Evolutionary conservation across 495 filamentous ascomycete genomes (phyloP).

Genomic region (Lophiotrema nucula): DNA sequence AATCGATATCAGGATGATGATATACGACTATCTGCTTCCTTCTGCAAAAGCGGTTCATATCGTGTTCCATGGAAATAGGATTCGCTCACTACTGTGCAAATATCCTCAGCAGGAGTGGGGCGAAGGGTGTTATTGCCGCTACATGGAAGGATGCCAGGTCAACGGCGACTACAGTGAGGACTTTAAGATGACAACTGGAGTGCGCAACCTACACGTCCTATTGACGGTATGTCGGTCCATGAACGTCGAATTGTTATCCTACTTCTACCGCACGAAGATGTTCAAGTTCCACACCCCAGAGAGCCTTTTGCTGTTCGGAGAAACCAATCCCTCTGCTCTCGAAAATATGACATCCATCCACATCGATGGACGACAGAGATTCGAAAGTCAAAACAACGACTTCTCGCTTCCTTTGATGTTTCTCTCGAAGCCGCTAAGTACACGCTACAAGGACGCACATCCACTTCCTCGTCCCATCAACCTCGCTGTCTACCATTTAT

Average conservation of each 20-base stretch:
- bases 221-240: too few relatives aligned
- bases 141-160: not conserved
- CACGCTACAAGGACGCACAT: not conserved
- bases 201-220: too few relatives aligned
- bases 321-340: not conserved
- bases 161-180: not conserved
- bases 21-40: not conserved
- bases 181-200: too few relatives aligned
- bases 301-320: not conserved
- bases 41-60: not conserved
- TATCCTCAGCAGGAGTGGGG: not conserved
- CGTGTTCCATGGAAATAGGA: not conserved
- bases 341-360: not conserved
- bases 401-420: not conserved
- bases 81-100: not conserved
- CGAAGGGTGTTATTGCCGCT: not conserved
- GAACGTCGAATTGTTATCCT: not conserved
- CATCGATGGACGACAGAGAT: not conserved
- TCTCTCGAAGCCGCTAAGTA: not conserved
- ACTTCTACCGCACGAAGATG: not conserved
- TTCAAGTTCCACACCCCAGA: not conserved
- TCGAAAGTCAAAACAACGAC: not conserved
- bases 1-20: not conserved
- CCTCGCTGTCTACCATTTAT: not conserved
- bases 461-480: not conserved